Base-by-base conservation (phyloP, 176 grass and related monocot genomes). In the Bothriochloa decipiens region DNA sequence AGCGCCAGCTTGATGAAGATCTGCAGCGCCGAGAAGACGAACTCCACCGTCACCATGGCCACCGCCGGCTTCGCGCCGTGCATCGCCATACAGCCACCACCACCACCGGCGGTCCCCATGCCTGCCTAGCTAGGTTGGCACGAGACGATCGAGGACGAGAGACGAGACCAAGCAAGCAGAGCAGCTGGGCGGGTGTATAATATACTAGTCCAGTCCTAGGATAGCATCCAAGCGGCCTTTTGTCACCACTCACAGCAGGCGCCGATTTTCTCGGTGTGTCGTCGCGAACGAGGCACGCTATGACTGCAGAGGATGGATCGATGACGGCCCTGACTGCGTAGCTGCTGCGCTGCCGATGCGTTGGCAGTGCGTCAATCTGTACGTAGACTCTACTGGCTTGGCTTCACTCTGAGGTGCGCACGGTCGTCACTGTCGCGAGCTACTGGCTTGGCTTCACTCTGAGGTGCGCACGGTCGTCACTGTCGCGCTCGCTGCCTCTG, bases 1-100 rank as follows among this genome's bases (percentile, higher is more conserved):
- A 93, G 82, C 35, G 88, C 91, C 2, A 93, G 88, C 78, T 90
- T 93, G 88, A 79, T 90, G 60, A 93, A 87, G 75, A 93, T 90
- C 49, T 93, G 82, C 68, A 90, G 72, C 77, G 33, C 88, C 11
- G 81, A 83, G 82, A 71, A 88, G 16, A 74, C 25, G 4, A 82
- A 33, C 71, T 90, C 81, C 70, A 81, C 75, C 18, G 28, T 5
- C 20, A 85, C 85, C 85, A 90, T 81, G 45, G 67, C 81, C 57
- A 37, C 74, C 77, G 77, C 66, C 25, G 91, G 81, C 72, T 68
- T 89, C 74, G 50, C 58, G 29, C 62, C 79, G 16, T 62, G 77
- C 23, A 42, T 68, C 79, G 58, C 35, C 26, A 37, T 29, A 0
- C 42, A 61, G 40, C 72, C 33, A 8, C 72, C 78, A 8, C 72